These are phyloP conservation scores for Paecilomyces formosus DNA, from an alignment of 2,329 filamentous ascomycete genomes.

Conservation along the genomic window DNA sequence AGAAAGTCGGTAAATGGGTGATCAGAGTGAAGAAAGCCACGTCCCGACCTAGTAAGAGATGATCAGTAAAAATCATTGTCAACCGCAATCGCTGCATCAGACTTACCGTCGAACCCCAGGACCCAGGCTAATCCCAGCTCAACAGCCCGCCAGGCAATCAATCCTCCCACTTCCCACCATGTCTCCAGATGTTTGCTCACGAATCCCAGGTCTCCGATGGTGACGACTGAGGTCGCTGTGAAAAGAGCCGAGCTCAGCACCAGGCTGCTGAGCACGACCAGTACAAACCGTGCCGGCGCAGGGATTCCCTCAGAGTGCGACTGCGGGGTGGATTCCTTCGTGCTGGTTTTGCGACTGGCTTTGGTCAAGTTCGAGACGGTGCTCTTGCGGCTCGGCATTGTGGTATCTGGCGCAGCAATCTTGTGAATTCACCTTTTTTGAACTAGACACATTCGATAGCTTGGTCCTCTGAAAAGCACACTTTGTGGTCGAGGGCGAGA, in stretches of 20 bases:
- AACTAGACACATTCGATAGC: not conserved
- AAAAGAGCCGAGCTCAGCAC: slow-evolving; percentile 58
- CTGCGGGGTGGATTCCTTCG: not conserved
- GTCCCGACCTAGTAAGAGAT: slow-evolving; percentile 48
- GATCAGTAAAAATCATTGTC: not conserved
- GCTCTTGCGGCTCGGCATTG: slow-evolving; percentile 1
- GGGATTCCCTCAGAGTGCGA: slow-evolving; percentile 19
- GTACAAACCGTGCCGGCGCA: slow-evolving; percentile 35
- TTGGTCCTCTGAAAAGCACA: not conserved
- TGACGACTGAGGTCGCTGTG: slow-evolving; percentile 53
- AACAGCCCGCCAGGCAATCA: slow-evolving; percentile 51
- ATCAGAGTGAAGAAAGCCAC: slow-evolving; percentile 60
- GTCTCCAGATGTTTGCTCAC: slow-evolving; percentile 59
- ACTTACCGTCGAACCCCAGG: slow-evolving; percentile 45
- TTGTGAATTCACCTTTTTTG: not conserved
- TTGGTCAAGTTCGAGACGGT: not conserved
- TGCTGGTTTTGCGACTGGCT: slow-evolving; percentile 3
- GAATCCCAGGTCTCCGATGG: slow-evolving; percentile 57
- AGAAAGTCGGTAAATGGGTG: slow-evolving; percentile 66
- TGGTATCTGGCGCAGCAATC: not conserved
- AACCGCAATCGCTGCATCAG: not conserved
- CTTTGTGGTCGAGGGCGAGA: not conserved
- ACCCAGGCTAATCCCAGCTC: slow-evolving; percentile 69
- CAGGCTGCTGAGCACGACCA: slow-evolving; percentile 47
- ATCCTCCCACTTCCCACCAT: slow-evolving; percentile 52